Evolutionary conservation across 768 basidiomycete genomes (phyloP).

Genomic region (Mycena floridula): DNA sequence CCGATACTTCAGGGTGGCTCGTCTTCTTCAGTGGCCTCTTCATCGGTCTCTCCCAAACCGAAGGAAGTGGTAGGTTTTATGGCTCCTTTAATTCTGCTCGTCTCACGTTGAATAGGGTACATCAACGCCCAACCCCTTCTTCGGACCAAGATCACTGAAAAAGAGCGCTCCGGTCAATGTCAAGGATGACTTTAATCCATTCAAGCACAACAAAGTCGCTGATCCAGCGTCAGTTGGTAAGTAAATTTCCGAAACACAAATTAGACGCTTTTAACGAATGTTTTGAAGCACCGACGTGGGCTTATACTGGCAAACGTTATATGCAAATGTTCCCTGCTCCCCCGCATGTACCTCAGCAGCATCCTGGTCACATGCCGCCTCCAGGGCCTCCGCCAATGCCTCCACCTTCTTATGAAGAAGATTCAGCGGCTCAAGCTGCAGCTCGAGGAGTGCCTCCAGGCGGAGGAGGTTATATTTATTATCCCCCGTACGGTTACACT

Average conservation of each 20-base stretch:
- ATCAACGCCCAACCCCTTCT: conserved; percentile 78
- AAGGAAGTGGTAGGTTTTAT: conserved; percentile 48
- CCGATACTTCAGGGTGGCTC: conserved; percentile 7
- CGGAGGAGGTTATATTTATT: conserved; percentile 70
- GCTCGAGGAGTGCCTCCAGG: too few species aligned
- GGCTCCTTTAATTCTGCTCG: not conserved
- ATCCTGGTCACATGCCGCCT: conserved; percentile 61
- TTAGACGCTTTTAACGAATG: not conserved
- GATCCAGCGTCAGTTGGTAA: conserved; percentile 70
- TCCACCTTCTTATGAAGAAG: conserved; percentile 78
- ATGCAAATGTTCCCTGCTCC: conserved; percentile 66
- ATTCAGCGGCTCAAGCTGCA: conserved; percentile 52
- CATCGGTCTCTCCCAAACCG: conserved; percentile 54
- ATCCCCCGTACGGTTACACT: conserved; percentile 72
- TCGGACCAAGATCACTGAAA: conserved; percentile 73
- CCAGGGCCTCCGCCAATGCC: conserved; percentile 65
- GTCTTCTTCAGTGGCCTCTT: conserved; percentile 35
- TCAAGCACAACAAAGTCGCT: conserved; percentile 78
- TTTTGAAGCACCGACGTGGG: conserved; percentile 67
- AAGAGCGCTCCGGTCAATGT: conserved; percentile 72
- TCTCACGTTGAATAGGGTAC: conserved; percentile 23
- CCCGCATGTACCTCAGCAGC: conserved; percentile 56
- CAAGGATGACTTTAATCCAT: conserved; percentile 97
- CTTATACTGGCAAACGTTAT: conserved; percentile 86
- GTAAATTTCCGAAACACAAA: conserved; percentile 22